Conservation (phyloP, 768 basidiomycete genomes). For the Jaapia argillacea region DNA sequence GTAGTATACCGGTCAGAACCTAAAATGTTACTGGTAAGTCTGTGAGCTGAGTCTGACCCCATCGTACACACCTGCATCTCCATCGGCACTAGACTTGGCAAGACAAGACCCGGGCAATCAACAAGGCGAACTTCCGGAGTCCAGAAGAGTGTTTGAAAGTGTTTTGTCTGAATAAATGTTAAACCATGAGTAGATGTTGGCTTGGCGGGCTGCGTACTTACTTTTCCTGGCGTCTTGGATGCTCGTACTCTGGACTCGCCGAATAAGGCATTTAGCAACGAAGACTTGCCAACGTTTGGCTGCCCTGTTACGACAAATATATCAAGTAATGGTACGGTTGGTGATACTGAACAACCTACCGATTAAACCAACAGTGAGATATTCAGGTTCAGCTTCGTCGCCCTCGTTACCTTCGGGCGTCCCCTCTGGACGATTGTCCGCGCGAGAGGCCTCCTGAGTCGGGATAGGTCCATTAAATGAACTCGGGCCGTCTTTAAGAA, state of each 20-base stretch:
- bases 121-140: conserved; percentile 79
- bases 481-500: conserved; percentile 19
- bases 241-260: conserved; percentile 70
- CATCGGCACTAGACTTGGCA: conserved; percentile 77
- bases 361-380: conserved; percentile 35
- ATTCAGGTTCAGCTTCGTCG: conserved; percentile 31
- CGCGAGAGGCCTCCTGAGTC: conserved; percentile 7
- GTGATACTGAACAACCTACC: not conserved
- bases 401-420: conserved; percentile 9
- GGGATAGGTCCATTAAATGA: not conserved
- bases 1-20: conserved; percentile 63
- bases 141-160: conserved; percentile 92
- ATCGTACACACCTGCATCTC: conserved; percentile 64
- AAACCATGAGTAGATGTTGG: no score
- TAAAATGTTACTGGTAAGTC: conserved; percentile 15
- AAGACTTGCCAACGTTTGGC: conserved; percentile 95
- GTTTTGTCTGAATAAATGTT: conserved; percentile 58
- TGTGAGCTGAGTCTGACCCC: conserved; percentile 1
- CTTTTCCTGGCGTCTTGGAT: conserved; percentile 83
- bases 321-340: not conserved
- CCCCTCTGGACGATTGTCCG: conserved; percentile 2
- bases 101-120: conserved; percentile 92
- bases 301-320: conserved; percentile 63
- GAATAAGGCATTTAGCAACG: conserved; percentile 85
- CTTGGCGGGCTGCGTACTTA: conserved; percentile 17